Evolutionary conservation across 371 early-diverging fungal species (phyloP), one percentile per base, ranked within the genome.

Genomic region (Rhizopus microsporus): DNA sequence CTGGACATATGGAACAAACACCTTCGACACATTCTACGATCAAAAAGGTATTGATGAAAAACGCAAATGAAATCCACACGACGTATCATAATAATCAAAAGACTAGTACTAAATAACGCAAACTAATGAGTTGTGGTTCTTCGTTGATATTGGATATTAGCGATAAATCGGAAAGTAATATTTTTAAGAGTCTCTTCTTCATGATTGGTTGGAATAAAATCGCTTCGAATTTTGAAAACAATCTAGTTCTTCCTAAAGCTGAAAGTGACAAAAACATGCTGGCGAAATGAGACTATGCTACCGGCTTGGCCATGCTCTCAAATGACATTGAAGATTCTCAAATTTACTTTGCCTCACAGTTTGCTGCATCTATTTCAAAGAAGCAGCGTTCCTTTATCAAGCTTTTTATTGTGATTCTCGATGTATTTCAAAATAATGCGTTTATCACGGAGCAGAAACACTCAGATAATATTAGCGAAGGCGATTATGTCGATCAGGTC

Each of bases 81-180:
- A 52, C 29, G 40, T 52, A 52, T 39, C 50, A 50, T 34, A 52
- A 52, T 40, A 15, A 38, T n/a, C 4, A 52, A 13, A 52, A 30
- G 31, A 38, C 32, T 7, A 53, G 40, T 40, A 39, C 42, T 16
- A 16, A 9, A 39, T n/a, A 53, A 40, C 38, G 53, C 38, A 53
- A 53, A 40, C 42, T 53, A 15, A 53, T 40, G n/a, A 42, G 53
- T n/a, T 53, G 53, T 15, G 53, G 53, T 30, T 23, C 32, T 31
- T 53, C 53, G 0, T n/a, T 42, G 5, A 53, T 53, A 2, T 31
- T 53, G 1, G 42, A 53, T 42, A 29, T 53, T n/a, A 42, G 38
- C 40, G 53, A 53, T 6, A 30, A 53, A 31, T 40, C 53, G 0
- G 6, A 53, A 5, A 42, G 40, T 23, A 53, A 53, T 31, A 31